These are phyloP conservation scores for Neofusicoccum sp. DNA, from an alignment of 2,329 filamentous ascomycete species.

Conservation along the genomic window DNA sequence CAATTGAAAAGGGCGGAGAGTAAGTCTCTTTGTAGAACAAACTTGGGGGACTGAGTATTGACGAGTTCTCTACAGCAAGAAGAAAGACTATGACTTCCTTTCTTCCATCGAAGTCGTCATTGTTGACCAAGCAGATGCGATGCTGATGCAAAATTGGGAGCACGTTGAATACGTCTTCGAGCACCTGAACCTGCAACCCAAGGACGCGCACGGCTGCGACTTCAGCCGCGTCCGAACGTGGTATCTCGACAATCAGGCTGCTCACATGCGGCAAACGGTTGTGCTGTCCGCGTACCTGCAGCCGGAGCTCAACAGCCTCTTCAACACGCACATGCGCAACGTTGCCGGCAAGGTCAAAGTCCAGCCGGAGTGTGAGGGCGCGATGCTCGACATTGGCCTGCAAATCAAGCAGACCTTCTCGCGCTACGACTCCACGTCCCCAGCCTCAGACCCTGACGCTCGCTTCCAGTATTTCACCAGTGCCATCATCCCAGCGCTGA, in stretches of 20 bases:
- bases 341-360: slow-evolving; percentile 77
- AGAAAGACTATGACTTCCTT: slow-evolving; percentile 83
- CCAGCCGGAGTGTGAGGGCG: slow-evolving; percentile 66
- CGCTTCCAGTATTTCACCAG: slow-evolving; percentile 90
- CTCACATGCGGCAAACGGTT: slow-evolving; percentile 81
- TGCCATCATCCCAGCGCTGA: slow-evolving; percentile 74
- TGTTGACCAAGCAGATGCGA: slow-evolving; percentile 87
- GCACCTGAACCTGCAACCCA: slow-evolving; percentile 87
- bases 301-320: slow-evolving; percentile 81
- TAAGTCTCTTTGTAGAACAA: background rate
- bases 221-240: slow-evolving; percentile 86
- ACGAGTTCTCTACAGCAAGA: slow-evolving; percentile 48
- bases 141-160: slow-evolving; percentile 98
- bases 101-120: slow-evolving; percentile 91
- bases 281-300: slow-evolving; percentile 81
- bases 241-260: slow-evolving; percentile 89
- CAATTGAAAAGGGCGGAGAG: slow-evolving; percentile 75
- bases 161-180: slow-evolving; percentile 91
- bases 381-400: slow-evolving; percentile 72
- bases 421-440: slow-evolving; percentile 73
- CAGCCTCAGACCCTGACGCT: slow-evolving; percentile 78
- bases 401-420: slow-evolving; percentile 86
- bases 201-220: slow-evolving; percentile 88
- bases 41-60: slow-evolving; percentile 39
- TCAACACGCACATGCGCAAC: slow-evolving; percentile 76